phyloP scores from a whole-genome alignment of 305 asterid genomes.

The Fraxinus floribunda region DNA sequence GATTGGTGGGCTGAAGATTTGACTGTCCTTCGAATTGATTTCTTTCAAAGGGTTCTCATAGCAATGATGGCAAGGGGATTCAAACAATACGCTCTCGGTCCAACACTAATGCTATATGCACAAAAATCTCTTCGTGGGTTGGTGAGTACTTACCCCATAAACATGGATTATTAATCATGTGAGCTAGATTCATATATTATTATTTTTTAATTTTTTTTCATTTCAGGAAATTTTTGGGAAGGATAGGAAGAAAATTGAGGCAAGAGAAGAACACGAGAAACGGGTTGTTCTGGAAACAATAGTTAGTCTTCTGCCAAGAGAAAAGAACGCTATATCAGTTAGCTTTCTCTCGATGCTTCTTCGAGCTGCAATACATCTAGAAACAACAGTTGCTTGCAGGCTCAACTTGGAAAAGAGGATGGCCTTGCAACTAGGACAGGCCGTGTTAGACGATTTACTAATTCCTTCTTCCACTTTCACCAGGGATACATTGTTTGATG shows the following conservation, averaged over 20 bases:
- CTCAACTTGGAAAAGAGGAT: slow-evolving; percentile 87
- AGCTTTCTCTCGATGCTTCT: slow-evolving; percentile 95
- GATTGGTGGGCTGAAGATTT: slow-evolving; percentile 95
- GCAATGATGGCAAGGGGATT: slow-evolving; percentile 82
- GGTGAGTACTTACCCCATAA: slow-evolving; percentile 64
- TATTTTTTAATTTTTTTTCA: slow-evolving; percentile 5
- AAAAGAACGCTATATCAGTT: slow-evolving; percentile 65
- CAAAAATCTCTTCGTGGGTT: slow-evolving; percentile 85
- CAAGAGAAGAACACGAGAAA: slow-evolving; percentile 72
- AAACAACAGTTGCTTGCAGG: slow-evolving; percentile 82
- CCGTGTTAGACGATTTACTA: slow-evolving; percentile 77
- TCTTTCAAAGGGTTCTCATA: slow-evolving; percentile 68
- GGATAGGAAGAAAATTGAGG: slow-evolving; percentile 66
- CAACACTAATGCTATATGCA: slow-evolving; percentile 72
- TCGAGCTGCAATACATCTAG: slow-evolving; percentile 70
- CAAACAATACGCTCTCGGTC: slow-evolving; percentile 67
- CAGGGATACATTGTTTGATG: slow-evolving; percentile 73
- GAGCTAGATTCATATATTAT: background rate
- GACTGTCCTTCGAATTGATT: slow-evolving; percentile 61
- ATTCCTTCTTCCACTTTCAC: slow-evolving; percentile 71
- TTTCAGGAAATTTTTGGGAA: slow-evolving; percentile 77
- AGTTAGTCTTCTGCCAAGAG: slow-evolving; percentile 81
- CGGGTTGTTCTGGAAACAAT: slow-evolving; percentile 77
- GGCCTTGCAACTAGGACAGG: slow-evolving; percentile 72
- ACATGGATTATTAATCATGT: background rate